Evolutionary conservation across 257 asterid species (phyloP), one percentile per base, ranked within the genome.

Genomic region (Lithospermum erythrorhizon): DNA sequence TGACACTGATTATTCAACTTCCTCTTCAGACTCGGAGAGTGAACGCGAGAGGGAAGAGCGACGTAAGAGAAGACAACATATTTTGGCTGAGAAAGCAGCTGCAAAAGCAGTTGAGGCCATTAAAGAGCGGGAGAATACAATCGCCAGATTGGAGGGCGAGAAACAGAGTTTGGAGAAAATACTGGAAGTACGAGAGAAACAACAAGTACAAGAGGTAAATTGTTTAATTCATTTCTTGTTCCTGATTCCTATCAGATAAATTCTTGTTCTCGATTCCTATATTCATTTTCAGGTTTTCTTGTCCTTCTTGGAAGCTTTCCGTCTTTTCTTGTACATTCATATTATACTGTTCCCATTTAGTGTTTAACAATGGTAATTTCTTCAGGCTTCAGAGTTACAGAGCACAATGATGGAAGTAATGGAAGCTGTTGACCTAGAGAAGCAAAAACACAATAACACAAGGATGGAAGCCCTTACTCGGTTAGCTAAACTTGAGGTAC

Each of bases 361-460:
- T 9, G 15, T 58, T 22, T 60, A 56, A 19, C 16, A 56, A 56
- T 56, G 30, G 18, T 55, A 51, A 19, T 70, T 58, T 57, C 25
- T 72, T 60, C 81, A 93, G 96, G 98, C 98, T 65, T 86, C 96
- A 47, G 87, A 89, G 64, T 54, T 93, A 58, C 98, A 93, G 80
- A 78, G 82, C 48, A 81, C 94, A 53, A 89, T 83, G 95, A 86
- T 93, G 93, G 95, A 89, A 79, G 79, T 75, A 71, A 84, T 93
- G 97, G 95, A 89, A 68, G 97, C 98, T 63, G 98, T 80, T 75
- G 98, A 93, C 41, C 58, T 84, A 52, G 98, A 93, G 84, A 86
- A 89, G 85, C 94, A 80, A 76, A 89, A 93, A 62, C 98, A 93
- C 74, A 93, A 93, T 58, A 72, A 76, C 75, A 93, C 98, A 58